Evolutionary conservation across 2,329 filamentous ascomycete genomes (phyloP).

Genomic region (Colletotrichum aenigma): DNA sequence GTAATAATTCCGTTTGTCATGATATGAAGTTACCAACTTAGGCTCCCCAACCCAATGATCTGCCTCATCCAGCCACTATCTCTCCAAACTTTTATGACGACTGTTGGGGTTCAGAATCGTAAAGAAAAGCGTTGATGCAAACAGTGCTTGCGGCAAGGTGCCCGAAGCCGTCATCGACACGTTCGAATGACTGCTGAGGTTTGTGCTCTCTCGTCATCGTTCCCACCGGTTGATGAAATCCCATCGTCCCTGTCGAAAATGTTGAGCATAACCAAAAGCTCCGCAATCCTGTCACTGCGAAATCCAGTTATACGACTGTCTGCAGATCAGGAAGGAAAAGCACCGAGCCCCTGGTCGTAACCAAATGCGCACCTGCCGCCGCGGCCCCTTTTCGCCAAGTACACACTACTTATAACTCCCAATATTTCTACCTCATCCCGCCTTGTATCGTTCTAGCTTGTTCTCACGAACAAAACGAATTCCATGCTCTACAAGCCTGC

Average conservation of each 20-base stretch:
- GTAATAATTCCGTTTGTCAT: background rate
- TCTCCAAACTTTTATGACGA: background rate
- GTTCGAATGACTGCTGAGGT: background rate
- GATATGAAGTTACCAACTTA: background rate
- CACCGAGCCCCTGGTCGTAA: too few species aligned
- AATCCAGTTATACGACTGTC: too few species aligned
- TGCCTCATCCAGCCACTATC: background rate
- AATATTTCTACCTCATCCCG: too few species aligned
- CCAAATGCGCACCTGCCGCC: too few species aligned
- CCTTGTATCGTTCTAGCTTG: too few species aligned
- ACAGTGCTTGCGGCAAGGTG: accelerated
- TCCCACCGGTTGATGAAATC: background rate
- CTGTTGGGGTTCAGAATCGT: accelerated
- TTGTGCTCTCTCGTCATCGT: background rate
- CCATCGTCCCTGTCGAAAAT: background rate
- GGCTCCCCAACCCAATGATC: background rate
- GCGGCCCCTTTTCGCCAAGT: too few species aligned
- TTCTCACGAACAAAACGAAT: too few species aligned
- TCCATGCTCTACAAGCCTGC: too few species aligned
- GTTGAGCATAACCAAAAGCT: background rate
- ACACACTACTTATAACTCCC: too few species aligned
- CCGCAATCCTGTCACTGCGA: background rate
- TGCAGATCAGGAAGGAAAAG: too few species aligned
- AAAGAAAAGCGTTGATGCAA: background rate
- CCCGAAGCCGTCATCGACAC: background rate